Base-by-base conservation (phyloP, 2,329 filamentous ascomycete species). In the Penicillium hordei region DNA sequence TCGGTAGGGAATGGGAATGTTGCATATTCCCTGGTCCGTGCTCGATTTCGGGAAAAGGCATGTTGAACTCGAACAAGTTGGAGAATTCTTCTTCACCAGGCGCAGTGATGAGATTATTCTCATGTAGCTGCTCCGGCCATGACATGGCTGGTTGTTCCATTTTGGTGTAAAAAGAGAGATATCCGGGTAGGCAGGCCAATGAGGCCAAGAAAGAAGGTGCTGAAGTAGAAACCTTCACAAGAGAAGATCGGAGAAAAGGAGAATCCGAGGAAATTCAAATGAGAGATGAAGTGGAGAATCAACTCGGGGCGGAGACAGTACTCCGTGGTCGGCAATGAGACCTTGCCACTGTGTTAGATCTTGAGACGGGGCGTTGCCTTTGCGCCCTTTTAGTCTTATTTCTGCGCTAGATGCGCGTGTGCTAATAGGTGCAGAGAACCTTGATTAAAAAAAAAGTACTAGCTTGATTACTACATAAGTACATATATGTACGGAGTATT, bases 51-150 rank as follows among this genome's bases (percentile, higher is more conserved):
- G 76, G 54, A 59, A 81, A 79, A 38, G 76, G 76, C 64, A 78
- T 75, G 58, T 76, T 76, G 67, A 81, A 79, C 53, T 81, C 78
- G 58, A 81, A 75, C 58, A 80, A 78, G 56, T 76, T 79, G 57
- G 78, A 75, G 63, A 81, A 81, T 53, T 81, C 79, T 60, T 81
- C 79, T 29, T 79, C 76, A 52, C 73, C 64, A 57, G 75, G 65
- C 27, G 68, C 68, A 9, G 72, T 61, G 52, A 78, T 73, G 60
- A 79, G 72, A 40, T 72, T 65, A 50, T 76, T 74, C 56, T 74
- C 72, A 52, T 75, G 70, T 33, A 76, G 65, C 46, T 74, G 68
- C 54, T 75, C 73, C 38, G 74, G 67, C 77, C 77, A 79, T 42
- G 69, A 63, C 65, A 76, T 65, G 39, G 75, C 62, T 12, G 69